Evolutionary conservation across 106 monocot species (phyloP).

Genomic region (Dioscorea zingiberensis): DNA sequence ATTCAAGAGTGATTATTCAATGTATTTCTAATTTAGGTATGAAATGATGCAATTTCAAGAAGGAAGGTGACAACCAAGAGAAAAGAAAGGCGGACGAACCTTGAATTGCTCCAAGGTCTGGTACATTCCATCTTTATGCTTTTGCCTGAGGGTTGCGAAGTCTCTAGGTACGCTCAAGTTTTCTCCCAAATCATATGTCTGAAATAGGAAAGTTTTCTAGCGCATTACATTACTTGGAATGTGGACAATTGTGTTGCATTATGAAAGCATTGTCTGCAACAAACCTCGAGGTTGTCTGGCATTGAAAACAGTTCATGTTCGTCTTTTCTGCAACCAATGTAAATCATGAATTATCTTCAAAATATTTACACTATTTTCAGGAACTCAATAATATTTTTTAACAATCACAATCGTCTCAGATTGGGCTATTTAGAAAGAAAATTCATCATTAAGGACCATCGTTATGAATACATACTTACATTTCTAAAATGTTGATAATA

Average conservation of each 20-base stretch:
- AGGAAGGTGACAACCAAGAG: background rate
- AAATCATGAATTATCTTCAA: background rate
- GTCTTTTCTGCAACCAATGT: constrained; percentile 32
- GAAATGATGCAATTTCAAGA: background rate
- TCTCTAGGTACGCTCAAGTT: constrained; percentile 31
- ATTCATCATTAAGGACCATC: background rate
- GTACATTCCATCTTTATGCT: constrained; percentile 44
- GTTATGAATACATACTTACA: constrained; percentile 25
- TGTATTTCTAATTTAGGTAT: background rate
- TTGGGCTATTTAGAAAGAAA: background rate
- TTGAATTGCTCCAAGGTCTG: constrained; percentile 40
- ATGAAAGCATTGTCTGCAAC: background rate
- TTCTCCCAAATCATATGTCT: constrained; percentile 30
- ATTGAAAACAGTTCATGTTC: constrained; percentile 38
- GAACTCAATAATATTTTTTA: background rate
- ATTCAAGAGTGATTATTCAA: background rate
- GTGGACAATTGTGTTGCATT: background rate
- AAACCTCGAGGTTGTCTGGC: constrained; percentile 47
- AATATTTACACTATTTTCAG: background rate
- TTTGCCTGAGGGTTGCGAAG: constrained; percentile 50
- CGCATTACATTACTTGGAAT: too few relatives aligned
- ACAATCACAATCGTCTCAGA: background rate
- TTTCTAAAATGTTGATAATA: constrained; percentile 36
- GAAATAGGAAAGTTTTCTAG: constrained; percentile 1
- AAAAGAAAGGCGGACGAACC: constrained; percentile 14